These are phyloP conservation scores for Arctium lappa DNA, from an alignment of 129 eudicot species.

Conservation along the genomic window DNA sequence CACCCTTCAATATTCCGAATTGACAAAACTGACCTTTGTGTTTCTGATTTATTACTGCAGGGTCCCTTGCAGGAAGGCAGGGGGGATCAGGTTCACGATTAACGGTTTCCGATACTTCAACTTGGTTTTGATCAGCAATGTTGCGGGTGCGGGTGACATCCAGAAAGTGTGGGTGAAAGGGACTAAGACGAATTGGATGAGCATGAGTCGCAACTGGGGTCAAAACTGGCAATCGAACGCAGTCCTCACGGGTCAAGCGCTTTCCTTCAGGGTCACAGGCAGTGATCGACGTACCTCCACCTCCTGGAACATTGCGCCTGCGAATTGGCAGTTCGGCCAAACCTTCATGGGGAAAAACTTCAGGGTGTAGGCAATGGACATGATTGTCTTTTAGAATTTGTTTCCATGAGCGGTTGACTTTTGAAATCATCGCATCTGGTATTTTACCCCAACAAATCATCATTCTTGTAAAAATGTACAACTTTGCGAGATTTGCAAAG, in stretches of 20 bases:
- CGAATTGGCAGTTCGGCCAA: conserved; percentile 87
- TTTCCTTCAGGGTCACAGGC: conserved; percentile 61
- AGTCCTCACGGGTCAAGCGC: conserved; percentile 63
- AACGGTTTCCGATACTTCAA: conserved; percentile 93
- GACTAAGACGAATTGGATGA: conserved; percentile 62
- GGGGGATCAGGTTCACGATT: conserved; percentile 78
- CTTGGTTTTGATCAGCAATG: conserved; percentile 70
- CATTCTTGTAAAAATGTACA: conserved; percentile 10
- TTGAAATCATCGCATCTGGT: conserved; percentile 16
- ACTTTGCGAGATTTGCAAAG: conserved; percentile 16
- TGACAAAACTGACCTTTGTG: conserved; percentile 13
- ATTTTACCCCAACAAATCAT: background rate
- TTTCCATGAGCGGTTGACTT: conserved; percentile 16
- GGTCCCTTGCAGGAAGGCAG: conserved; percentile 82
- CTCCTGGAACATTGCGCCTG: conserved; percentile 69
- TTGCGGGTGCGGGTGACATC: conserved; percentile 83
- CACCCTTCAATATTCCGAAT: background rate
- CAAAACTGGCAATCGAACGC: conserved; percentile 82
- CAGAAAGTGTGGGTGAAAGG: conserved; percentile 63
- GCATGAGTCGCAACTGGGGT: conserved; percentile 87
- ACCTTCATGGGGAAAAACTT: conserved; percentile 78
- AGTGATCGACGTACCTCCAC: conserved; percentile 73
- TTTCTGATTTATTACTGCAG: conserved; percentile 32
- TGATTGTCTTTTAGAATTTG: background rate
- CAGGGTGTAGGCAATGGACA: conserved; percentile 36